A percentile compares a stretch with the other conserved stretches of the same genome.
Conservation (phyloP, 345 rosid genomes). For the Lumnitzera littorea region DNA sequence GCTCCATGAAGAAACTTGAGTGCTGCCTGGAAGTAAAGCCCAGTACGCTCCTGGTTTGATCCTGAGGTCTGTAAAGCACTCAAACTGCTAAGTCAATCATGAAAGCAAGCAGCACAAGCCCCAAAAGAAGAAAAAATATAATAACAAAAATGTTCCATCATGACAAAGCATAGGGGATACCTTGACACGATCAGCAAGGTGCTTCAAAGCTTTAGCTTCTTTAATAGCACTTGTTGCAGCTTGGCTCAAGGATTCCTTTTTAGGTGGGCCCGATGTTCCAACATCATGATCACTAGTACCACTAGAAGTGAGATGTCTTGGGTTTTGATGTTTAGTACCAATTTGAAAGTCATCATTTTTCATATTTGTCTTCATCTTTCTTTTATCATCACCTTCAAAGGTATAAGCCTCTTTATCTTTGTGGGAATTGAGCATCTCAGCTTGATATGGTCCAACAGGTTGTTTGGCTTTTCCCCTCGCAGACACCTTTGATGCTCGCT, state of each 20-base stretch:
- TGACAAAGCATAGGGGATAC: conserved; percentile 25
- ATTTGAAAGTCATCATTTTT: conserved; percentile 35
- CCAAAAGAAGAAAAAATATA: conserved; percentile 2
- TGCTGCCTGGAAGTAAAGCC: conserved; percentile 88
- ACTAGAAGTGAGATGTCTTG: conserved; percentile 38
- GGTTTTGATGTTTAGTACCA: conserved; percentile 37
- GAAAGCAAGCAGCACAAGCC: not conserved
- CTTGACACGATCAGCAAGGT: conserved; percentile 91
- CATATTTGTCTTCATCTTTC: conserved; percentile 29
- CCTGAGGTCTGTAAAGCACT: conserved; percentile 50
- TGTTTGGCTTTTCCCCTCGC: too few relatives aligned
- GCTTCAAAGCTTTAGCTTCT: conserved; percentile 94
- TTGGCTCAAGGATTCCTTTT: conserved; percentile 61
- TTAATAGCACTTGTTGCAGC: conserved; percentile 64
- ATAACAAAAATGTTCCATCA: not conserved
- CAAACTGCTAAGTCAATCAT: conserved; percentile 7
- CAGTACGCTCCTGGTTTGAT: conserved; percentile 51
- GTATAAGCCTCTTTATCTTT: conserved; percentile 21
- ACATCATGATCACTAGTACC: conserved; percentile 43
- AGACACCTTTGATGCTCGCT: too few relatives aligned
- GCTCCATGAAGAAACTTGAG: conserved; percentile 93
- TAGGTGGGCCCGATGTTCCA: conserved; percentile 60
- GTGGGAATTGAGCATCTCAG: conserved; percentile 16
- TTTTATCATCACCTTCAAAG: conserved; percentile 29
- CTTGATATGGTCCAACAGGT: conserved; percentile 39